Conservation (phyloP, 83 land plant genomes). For the Picea mariana region DNA sequence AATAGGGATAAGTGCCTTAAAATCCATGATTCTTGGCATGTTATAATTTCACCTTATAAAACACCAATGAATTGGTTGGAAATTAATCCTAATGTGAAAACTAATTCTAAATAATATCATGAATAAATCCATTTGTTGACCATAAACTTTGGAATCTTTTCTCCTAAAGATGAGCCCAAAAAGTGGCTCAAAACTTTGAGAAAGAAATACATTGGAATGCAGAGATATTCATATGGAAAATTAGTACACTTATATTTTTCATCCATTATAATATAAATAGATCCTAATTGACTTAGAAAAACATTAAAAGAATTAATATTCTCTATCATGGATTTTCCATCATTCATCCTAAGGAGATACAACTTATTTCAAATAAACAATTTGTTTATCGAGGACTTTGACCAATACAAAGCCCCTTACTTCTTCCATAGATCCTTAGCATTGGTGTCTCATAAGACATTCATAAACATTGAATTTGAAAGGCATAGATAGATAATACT, state of each 20-base stretch:
- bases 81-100: too few species aligned
- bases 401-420: neutral
- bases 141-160: too few species aligned
- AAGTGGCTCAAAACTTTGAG: too few species aligned
- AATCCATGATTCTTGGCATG: too few species aligned
- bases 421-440: neutral
- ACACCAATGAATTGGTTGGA: too few species aligned
- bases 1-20: too few species aligned
- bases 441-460: neutral
- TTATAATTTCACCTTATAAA: too few species aligned
- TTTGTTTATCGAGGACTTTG: neutral
- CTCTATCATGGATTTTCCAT: neutral
- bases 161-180: too few species aligned
- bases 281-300: neutral
- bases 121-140: too few species aligned
- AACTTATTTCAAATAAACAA: neutral
- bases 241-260: neutral
- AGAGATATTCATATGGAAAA: neutral
- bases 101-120: too few species aligned
- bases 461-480: neutral
- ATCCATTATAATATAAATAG: neutral
- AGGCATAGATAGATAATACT: neutral
- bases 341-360: neutral
- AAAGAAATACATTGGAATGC: too few species aligned
- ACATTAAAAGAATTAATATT: neutral